These are phyloP conservation scores for Colletotrichum destructivum DNA, from an alignment of 2,329 filamentous ascomycete species.

Conservation along the genomic window DNA sequence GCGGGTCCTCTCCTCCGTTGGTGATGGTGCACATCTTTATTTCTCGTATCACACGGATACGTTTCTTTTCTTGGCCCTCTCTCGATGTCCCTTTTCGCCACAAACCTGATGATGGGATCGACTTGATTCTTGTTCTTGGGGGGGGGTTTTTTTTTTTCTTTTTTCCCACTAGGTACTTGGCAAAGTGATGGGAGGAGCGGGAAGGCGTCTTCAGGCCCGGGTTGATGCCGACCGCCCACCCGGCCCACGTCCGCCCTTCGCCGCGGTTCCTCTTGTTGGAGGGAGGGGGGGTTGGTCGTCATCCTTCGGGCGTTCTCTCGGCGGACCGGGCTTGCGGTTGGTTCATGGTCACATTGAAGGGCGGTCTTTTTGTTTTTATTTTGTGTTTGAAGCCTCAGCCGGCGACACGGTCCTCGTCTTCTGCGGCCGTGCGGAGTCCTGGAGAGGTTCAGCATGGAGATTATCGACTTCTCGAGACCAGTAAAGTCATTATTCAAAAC, in stretches of 20 bases:
- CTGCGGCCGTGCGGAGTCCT: not conserved
- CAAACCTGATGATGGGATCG: too few species aligned
- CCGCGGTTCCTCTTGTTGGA: not conserved
- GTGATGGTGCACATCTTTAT: too few species aligned
- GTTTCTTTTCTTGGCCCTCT: too few species aligned
- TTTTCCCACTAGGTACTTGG: too few species aligned
- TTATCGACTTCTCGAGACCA: not conserved
- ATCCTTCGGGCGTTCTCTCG: not conserved
- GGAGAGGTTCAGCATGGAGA: not conserved
- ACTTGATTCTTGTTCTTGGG: too few species aligned
- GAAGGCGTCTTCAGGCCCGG: too few species aligned
- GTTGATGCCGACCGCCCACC: too few species aligned
- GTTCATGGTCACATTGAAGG: not conserved
- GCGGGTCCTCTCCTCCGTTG: not conserved
- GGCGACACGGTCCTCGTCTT: not conserved
- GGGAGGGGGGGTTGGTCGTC: not conserved
- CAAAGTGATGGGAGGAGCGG: too few species aligned
- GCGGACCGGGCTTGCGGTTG: constrained; percentile 5
- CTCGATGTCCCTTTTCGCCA: too few species aligned
- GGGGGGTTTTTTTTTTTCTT: too few species aligned
- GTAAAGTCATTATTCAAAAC: not conserved
- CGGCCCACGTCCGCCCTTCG: not conserved
- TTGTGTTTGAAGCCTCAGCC: not conserved
- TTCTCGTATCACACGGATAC: too few species aligned
- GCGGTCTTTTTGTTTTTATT: too few species aligned